phyloP scores from a whole-genome alignment of 2,329 filamentous ascomycete genomes.

The Xylaria digitata region DNA sequence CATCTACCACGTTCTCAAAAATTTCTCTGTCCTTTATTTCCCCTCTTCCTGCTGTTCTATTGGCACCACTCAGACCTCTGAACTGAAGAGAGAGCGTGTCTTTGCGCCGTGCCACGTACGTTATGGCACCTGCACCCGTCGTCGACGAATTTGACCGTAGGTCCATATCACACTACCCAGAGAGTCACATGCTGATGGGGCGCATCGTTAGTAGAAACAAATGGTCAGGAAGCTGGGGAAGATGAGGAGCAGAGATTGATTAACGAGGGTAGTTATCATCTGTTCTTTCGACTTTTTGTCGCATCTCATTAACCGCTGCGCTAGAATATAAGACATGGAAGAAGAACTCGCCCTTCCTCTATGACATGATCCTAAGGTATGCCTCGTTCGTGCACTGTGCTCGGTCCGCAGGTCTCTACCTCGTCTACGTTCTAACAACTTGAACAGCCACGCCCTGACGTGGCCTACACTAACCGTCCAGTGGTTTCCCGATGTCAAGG shows the following conservation, averaged over 20 bases:
- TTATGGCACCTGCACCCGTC: slow-evolving; percentile 62
- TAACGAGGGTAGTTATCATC: slow-evolving; percentile 78
- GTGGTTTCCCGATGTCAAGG: slow-evolving; percentile 96
- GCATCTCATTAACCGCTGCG: slow-evolving; percentile 29
- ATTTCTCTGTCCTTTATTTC: background rate
- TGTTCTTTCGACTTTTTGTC: background rate
- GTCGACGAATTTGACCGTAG: slow-evolving; percentile 64
- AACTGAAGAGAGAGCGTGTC: background rate
- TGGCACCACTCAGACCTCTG: background rate
- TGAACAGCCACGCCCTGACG: slow-evolving; percentile 80
- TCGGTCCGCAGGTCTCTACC: background rate
- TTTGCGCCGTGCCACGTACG: slow-evolving; percentile 22
- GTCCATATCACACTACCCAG: slow-evolving; percentile 37
- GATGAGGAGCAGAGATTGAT: slow-evolving; percentile 86
- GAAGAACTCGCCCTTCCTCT: slow-evolving; percentile 98
- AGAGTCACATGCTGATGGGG: slow-evolving; percentile 35
- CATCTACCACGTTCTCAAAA: background rate
- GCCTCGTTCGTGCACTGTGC: slow-evolving; percentile 27
- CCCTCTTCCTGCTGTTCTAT: background rate
- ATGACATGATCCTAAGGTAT: slow-evolving; percentile 93
- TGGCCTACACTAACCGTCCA: slow-evolving; percentile 98
- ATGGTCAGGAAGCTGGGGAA: slow-evolving; percentile 74
- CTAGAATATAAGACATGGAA: slow-evolving; percentile 99
- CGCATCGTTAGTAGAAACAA: slow-evolving; percentile 57
- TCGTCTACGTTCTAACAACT: slow-evolving; percentile 11